Base-by-base conservation (phyloP, 805 yeast species). In the Lachancea sp. region DNA sequence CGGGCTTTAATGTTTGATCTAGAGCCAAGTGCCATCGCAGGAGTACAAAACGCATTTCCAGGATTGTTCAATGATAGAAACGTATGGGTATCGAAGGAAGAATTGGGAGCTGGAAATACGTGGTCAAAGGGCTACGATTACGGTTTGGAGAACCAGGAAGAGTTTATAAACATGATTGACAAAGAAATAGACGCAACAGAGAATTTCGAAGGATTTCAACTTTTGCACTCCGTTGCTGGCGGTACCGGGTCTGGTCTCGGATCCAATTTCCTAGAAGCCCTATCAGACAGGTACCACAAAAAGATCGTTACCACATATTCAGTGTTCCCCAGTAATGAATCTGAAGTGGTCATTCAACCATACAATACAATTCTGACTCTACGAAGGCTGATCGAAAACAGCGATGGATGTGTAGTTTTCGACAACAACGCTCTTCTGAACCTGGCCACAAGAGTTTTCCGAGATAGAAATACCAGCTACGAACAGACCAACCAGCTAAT, bases 171-270 rank as follows among this genome's bases (percentile, higher is more conserved):
- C 55, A 78, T 89, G 75, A 73, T 93, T 20, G 96, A 89, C 58
- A 74, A 93, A 45, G 97, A 93, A 56, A 73, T 89, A 34, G 99
- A 93, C 58, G 81, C 85, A 27, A 82, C 95, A 53, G 98, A 95
- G 51, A 83, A 83, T 45, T 68, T 89, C 43, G 93, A 90, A 52
- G 95, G 95, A 4, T 93, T 93, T 63, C 95, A 89, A 69, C 67
- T 93, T 52, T 64, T 90, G 42, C 99, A 93, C 65, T 85, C 96
- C 3, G 95, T 93, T 3, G 98, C 97, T 0, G 99, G 99, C 31
- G 99, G 99, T 33, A 93, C 99, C 0, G 99, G 99, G 0, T 85
- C 96, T 0, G 99, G 99, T 2, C 78, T 89, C 31, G 99, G 99
- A 0, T 85, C 95, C 0, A 76, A 77, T 46, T 54, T 93, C 36